Evolutionary conservation across 371 early-diverging fungal genomes (phyloP).

Genomic region (Mucor irregularis): DNA sequence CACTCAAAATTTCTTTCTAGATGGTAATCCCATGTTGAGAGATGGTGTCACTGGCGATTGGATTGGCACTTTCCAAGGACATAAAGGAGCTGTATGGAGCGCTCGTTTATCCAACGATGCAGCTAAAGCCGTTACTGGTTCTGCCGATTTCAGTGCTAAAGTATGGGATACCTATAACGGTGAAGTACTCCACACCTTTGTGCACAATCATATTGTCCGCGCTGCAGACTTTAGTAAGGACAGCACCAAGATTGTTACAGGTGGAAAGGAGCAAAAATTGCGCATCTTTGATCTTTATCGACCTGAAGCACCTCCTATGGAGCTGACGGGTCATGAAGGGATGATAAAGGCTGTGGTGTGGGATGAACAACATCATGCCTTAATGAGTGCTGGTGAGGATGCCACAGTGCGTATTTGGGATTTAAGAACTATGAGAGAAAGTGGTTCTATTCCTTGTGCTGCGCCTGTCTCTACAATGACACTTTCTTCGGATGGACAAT

Average conservation of each 20-base stretch:
- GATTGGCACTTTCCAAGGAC: constrained; percentile 87
- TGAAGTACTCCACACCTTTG: constrained; percentile 65
- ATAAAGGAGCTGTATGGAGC: constrained; percentile 91
- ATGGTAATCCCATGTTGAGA: constrained; percentile 84
- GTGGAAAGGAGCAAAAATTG: constrained; percentile 79
- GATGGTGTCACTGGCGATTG: constrained; percentile 89
- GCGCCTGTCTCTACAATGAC: constrained; percentile 69
- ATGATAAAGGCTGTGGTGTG: constrained; percentile 73
- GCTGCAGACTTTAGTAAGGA: constrained; percentile 74
- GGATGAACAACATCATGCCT: constrained; percentile 61
- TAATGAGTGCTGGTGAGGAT: constrained; percentile 67
- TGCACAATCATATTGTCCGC: constrained; percentile 82
- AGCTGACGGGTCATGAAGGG: constrained; percentile 59
- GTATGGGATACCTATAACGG: constrained; percentile 85
- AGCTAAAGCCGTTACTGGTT: constrained; percentile 79
- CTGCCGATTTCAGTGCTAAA: constrained; percentile 88
- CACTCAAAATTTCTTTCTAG: constrained; percentile 43
- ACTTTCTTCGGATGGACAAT: constrained; percentile 68
- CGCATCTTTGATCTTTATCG: constrained; percentile 77
- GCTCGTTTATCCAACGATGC: constrained; percentile 78
- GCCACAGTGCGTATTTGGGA: constrained; percentile 72
- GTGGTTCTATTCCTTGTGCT: constrained; percentile 59
- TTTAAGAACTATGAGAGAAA: constrained; percentile 63
- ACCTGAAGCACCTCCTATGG: constrained; percentile 56
- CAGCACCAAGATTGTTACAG: constrained; percentile 73